These are phyloP conservation scores for Actinomucor elegans DNA, from an alignment of 371 early-diverging fungal species.

Conservation along the genomic window DNA sequence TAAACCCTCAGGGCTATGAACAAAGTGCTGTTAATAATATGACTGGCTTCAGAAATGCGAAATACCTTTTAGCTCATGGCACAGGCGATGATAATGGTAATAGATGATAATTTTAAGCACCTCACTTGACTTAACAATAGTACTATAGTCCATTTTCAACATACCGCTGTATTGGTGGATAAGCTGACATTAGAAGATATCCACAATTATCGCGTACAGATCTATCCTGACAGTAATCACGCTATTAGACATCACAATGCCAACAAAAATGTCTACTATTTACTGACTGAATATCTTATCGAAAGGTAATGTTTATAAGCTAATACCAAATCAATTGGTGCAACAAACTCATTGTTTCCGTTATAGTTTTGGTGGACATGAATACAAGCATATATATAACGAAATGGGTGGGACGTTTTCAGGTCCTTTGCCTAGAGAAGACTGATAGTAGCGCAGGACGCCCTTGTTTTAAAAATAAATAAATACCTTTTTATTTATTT, in stretches of 20 bases:
- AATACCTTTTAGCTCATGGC: constrained; percentile 90
- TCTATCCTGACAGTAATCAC: constrained; percentile 90
- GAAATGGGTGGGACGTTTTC: constrained; percentile 30
- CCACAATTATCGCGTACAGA: constrained; percentile 75
- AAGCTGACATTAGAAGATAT: constrained; percentile 72
- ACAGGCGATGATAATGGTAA: constrained; percentile 85
- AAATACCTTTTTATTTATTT: too few relatives aligned
- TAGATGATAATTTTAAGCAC: too few relatives aligned
- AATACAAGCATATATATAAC: constrained; percentile 34
- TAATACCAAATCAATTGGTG: too few relatives aligned
- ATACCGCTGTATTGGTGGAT: constrained; percentile 78
- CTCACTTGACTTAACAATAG: too few relatives aligned
- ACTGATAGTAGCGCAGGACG: constrained; percentile 14
- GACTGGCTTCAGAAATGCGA: constrained; percentile 76
- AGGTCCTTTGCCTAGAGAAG: constrained; percentile 24
- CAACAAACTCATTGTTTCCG: background rate
- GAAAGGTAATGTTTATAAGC: constrained; percentile 33
- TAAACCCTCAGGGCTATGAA: constrained; percentile 80
- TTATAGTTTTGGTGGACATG: constrained; percentile 40
- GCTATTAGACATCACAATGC: constrained; percentile 71
- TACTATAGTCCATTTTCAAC: constrained; percentile 83
- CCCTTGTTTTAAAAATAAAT: background rate
- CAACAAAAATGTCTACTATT: constrained; percentile 56
- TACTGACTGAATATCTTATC: constrained; percentile 33
- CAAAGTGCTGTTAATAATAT: constrained; percentile 77